A percentile compares a stretch with the other conserved stretches of the same genome.
Evolutionary conservation across 306 rosid genomes (phyloP).

Genomic region (Cucurbita argyrosperma): DNA sequence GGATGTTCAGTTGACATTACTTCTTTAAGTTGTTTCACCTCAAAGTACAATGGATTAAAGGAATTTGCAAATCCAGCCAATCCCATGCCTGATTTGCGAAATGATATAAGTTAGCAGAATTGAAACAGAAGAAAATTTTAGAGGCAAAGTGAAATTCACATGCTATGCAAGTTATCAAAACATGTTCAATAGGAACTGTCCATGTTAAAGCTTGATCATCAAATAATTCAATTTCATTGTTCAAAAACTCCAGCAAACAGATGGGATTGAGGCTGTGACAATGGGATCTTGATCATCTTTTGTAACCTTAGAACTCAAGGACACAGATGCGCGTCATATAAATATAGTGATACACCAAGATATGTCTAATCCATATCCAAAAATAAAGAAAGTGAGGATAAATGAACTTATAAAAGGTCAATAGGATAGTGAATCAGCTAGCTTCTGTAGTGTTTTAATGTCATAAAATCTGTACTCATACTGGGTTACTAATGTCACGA

Average conservation of each 20-base stretch:
- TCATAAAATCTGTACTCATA: not conserved
- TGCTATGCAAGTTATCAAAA: not conserved
- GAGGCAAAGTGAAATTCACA: not conserved
- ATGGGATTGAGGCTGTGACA: not conserved
- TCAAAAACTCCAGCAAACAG: not conserved
- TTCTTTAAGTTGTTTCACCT: conserved; percentile 46
- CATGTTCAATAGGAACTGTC: no score
- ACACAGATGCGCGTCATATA: not conserved
- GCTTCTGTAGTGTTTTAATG: not conserved
- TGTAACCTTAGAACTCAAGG: not conserved
- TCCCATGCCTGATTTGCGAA: conserved; percentile 40
- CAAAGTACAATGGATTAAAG: conserved; percentile 54
- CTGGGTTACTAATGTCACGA: not conserved
- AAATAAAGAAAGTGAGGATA: not conserved
- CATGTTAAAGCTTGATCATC: not conserved
- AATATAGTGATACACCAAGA: not conserved
- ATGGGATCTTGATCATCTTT: not conserved
- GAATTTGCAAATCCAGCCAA: conserved; percentile 40
- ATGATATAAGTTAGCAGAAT: not conserved
- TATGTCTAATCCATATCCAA: not conserved
- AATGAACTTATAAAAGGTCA: not conserved
- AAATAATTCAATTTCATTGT: not conserved
- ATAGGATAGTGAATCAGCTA: not conserved
- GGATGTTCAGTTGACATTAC: conserved; percentile 91
- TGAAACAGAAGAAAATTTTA: not conserved